A percentile compares a stretch with the other conserved stretches of the same genome.
These are phyloP conservation scores for Erythrobasidium hasegawianum DNA, from an alignment of 1,284 basidiomycete species.

Conservation along the genomic window DNA sequence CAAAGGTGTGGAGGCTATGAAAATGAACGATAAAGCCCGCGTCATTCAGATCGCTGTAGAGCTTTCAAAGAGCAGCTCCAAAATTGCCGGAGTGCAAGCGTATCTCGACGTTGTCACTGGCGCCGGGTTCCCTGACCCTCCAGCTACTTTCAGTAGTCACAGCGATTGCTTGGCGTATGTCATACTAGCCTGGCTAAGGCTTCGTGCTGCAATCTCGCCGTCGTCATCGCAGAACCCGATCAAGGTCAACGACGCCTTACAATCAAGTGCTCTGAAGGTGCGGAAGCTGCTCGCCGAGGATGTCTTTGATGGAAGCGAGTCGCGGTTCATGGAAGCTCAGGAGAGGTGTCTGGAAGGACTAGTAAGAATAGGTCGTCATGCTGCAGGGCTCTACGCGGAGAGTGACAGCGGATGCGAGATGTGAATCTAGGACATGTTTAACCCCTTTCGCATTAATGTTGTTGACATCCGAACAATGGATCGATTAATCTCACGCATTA, in stretches of 20 bases:
- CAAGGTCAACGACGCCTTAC: conserved; percentile 8
- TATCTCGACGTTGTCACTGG: conserved; percentile 16
- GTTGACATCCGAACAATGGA: no score
- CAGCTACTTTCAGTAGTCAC: background rate
- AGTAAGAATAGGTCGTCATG: conserved; percentile 20
- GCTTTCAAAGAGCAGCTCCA: background rate
- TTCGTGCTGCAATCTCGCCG: background rate
- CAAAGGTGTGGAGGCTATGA: conserved; percentile 19
- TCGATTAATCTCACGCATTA: no score
- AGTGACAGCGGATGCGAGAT: conserved; percentile 32
- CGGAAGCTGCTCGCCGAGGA: conserved; percentile 14
- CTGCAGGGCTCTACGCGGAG: conserved; percentile 25
- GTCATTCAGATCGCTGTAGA: conserved; percentile 8
- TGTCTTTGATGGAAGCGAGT: conserved; percentile 7
- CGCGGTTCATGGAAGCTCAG: conserved; percentile 21
- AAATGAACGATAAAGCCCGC: conserved; percentile 1
- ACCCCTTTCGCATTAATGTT: no score
- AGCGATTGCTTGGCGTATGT: conserved; percentile 13
- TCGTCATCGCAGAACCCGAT: background rate
- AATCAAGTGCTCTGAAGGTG: conserved; percentile 11
- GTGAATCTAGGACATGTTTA: no score
- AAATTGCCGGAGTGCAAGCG: conserved; percentile 7
- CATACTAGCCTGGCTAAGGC: conserved; percentile 17
- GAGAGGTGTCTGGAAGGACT: conserved; percentile 26
- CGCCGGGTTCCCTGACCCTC: background rate